A percentile compares a stretch with the other conserved stretches of the same genome.
Evolutionary conservation across 345 rosid species (phyloP).

Genomic region (Pugionium dolabratum): DNA sequence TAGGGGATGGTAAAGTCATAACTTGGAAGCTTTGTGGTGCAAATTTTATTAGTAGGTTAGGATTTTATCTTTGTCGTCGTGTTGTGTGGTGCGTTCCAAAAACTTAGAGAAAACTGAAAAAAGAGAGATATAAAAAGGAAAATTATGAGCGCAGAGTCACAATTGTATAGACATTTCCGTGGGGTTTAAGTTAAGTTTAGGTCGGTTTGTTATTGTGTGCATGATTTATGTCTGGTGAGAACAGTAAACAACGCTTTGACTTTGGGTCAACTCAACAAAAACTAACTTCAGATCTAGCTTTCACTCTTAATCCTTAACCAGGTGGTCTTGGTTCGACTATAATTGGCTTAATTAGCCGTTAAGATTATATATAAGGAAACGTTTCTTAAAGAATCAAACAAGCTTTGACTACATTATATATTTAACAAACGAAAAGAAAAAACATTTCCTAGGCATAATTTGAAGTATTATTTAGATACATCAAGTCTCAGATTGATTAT

Average conservation of each 20-base stretch:
- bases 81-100: constrained; percentile 37
- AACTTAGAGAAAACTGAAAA: constrained; percentile 34
- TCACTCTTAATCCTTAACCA: not conserved
- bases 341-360: too few relatives aligned
- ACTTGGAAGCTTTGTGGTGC: constrained; percentile 41
- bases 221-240: constrained; percentile 30
- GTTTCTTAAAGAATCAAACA: not conserved
- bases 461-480: not conserved
- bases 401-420: too few relatives aligned
- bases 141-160: constrained; percentile 31
- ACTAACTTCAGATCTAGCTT: constrained; percentile 11
- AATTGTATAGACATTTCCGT: constrained; percentile 43
- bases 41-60: constrained; percentile 37
- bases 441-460: not conserved
- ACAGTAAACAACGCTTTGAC: constrained; percentile 27
- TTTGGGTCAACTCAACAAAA: constrained; percentile 17
- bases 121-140: constrained; percentile 17
- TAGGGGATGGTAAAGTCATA: constrained; percentile 27
- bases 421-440: not conserved
- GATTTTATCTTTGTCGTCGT: constrained; percentile 25
- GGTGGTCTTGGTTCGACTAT: too few relatives aligned
- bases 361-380: too few relatives aligned
- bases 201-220: constrained; percentile 30
- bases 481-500: constrained; percentile 7
- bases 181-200: constrained; percentile 36